Percentiles rank a stretch among this genome's conserved stretches.
These are phyloP conservation scores for Xylariaceae sp. DNA, from an alignment of 2,329 filamentous ascomycete genomes.

Conservation along the genomic window DNA sequence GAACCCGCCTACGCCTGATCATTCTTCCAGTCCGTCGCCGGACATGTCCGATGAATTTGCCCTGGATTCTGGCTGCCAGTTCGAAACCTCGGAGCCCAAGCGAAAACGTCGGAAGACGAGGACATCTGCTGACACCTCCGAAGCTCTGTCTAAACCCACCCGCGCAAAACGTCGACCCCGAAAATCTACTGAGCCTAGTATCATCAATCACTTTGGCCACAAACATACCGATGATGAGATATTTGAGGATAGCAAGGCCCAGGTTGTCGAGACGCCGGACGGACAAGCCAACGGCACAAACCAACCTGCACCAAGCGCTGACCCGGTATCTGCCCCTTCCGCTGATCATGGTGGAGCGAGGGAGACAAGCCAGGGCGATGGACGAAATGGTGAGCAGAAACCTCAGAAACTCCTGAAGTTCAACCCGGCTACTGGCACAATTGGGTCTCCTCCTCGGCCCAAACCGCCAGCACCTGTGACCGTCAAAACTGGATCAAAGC, in stretches of 20 bases:
- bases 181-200: slow-evolving; percentile 14
- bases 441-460: slow-evolving; percentile 53
- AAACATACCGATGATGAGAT: slow-evolving; percentile 3
- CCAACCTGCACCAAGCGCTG: background rate
- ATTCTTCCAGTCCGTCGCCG: slow-evolving; percentile 28
- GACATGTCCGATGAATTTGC: slow-evolving; percentile 15
- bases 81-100: slow-evolving; percentile 25
- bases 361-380: slow-evolving; percentile 2
- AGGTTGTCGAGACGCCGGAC: slow-evolving; percentile 4
- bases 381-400: slow-evolving; percentile 23
- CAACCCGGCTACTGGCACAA: slow-evolving; percentile 56
- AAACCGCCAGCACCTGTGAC: slow-evolving; percentile 11
- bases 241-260: background rate
- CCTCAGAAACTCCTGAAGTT: slow-evolving; percentile 49
- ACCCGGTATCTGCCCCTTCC: background rate
- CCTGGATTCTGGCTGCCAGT: slow-evolving; percentile 20
- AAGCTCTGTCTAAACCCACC: slow-evolving; percentile 7
- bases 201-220: slow-evolving; percentile 15
- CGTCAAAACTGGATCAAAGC: slow-evolving; percentile 21
- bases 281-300: background rate
- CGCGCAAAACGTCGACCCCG: slow-evolving; percentile 14
- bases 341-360: background rate
- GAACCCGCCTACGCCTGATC: slow-evolving; percentile 28
- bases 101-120: slow-evolving; percentile 42
- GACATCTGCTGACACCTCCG: slow-evolving; percentile 20